Base-by-base conservation (phyloP, 177 flowering plant genomes). In the Vitis hybrid region DNA sequence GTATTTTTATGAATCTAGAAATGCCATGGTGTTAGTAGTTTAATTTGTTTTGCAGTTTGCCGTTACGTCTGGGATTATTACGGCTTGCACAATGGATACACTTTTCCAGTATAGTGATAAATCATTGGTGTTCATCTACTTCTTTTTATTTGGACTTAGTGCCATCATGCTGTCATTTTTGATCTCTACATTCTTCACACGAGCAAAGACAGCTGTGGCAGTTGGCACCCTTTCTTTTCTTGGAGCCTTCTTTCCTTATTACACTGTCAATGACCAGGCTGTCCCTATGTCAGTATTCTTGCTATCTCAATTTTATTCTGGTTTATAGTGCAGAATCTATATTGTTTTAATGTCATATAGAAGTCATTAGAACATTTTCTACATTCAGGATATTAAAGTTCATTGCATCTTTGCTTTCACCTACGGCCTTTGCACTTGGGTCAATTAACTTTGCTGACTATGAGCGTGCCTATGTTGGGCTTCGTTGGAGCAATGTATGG, bases 391-490 rank as follows among this genome's bases (percentile, higher is more conserved):
- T 88, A 54, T 65, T 90, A 62, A 95, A 95, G 80, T 84, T 87
- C 32, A 17, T 83, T 77, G 97, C 94, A 68, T 93, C 99, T 64
- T 80, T 93, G 68, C 94, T 95, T 84, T 95, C 99, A 58, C 99
- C 99, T 4, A 93, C 99, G 21, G 98, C 99, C 56, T 95, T 95
- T 85, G 98, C 99, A 35, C 80, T 95, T 58, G 99, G 98, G 51
- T 90, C 98, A 17, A 68, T 93, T 68, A 93, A 95, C 77, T 91
- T 95, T 82, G 99, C 98, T 74, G 98, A 95, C 67, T 93, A 93
- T 87, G 99, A 95, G 82, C 94, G 95, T 73, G 99, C 99, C 72
- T 98, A 93, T 77, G 99, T 95, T 79, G 99, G 99, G 71, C 86
- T 95, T 30, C 94, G 98, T 11, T 95, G 99, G 99, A 93, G 90